A percentile compares a stretch with the other conserved stretches of the same genome.
Conservation (phyloP, 805 yeast genomes). For the Starmera quercuum region DNA sequence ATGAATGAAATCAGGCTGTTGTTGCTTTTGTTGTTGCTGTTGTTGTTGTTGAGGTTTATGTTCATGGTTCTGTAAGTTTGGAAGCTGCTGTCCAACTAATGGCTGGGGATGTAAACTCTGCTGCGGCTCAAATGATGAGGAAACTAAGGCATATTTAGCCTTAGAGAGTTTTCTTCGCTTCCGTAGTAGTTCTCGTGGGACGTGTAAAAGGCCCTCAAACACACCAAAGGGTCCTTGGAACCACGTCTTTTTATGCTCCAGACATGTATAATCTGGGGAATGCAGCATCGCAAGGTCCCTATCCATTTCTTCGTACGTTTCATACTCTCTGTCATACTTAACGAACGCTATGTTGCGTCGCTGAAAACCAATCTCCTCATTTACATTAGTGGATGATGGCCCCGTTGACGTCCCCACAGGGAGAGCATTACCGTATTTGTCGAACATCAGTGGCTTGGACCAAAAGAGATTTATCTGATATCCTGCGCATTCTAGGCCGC, state of each 20-base stretch:
- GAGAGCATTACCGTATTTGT: constrained; percentile 33
- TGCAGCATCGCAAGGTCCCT: constrained; percentile 52
- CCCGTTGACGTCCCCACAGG: constrained; percentile 7
- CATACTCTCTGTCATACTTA: constrained; percentile 57
- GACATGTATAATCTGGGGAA: constrained; percentile 33
- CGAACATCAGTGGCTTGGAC: constrained; percentile 48
- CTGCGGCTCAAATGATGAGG: too few species aligned
- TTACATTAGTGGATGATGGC: constrained; percentile 14
- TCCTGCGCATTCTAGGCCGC: constrained; percentile 70
- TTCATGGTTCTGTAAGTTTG: too few species aligned
- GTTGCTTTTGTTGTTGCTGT: constrained; percentile 6
- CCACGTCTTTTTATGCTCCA: constrained; percentile 39
- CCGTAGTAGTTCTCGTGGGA: constrained; percentile 14
- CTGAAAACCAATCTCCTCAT: constrained; percentile 49
- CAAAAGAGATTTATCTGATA: constrained; percentile 77
- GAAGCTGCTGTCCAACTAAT: too few species aligned
- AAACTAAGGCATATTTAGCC: not conserved
- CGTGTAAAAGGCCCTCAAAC: constrained; percentile 38
- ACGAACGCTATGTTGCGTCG: constrained; percentile 72
- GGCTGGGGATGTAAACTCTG: too few species aligned
- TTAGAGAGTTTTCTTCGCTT: constrained; percentile 17
- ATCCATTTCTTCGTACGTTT: constrained; percentile 80
- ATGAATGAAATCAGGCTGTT: not conserved
- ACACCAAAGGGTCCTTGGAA: constrained; percentile 79
- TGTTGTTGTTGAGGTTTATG: constrained; percentile 7